Evolutionary conservation across 768 basidiomycete genomes (phyloP), one percentile per base, ranked within the genome.

Genomic region (Pleurotus ostreatus): DNA sequence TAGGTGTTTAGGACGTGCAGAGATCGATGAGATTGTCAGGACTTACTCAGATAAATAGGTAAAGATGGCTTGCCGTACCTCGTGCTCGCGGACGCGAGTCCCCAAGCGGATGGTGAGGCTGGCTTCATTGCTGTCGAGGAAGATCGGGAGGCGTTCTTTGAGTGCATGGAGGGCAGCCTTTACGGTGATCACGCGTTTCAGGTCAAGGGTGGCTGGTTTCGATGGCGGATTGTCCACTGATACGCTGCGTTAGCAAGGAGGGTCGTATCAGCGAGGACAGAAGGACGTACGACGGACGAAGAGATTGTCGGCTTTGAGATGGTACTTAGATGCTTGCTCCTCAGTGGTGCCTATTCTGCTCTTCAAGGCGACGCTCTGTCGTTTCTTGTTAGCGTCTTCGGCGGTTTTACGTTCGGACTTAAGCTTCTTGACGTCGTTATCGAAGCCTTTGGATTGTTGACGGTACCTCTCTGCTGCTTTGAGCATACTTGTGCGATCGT

Each of bases 41-140:
- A 41, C 51, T 39, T n/a, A 53, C 51, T 53, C 20, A 41, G 51
- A 53, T 41, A 53, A 12, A 41, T 53, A 53, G 18, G 20, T 6
- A 20, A 53, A 39, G 20, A 53, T 53, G 15, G 51, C 51, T 53
- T 53, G 51, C 41, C 51, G 39, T 12, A 53, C 39, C 5, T 53
- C 51, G n/a, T 53, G 51, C n/a, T 30, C 41, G 18, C 51, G 39
- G 11, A 30, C 26, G 41, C n/a, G n/a, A 9, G 34, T 53, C 23
- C 51, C 51, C 15, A 53, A 22, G 15, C 39, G 51, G 23, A 53
- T 41, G 5, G 37, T 53, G 16, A 39, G 39, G 16, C 51, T 41
- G 18, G 18, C 26, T 18, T 53, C 38, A n/a, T 53, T 30, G n/a
- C 51, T 53, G 2, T 37, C 51, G 16, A 53, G 39, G 23, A 53